These are phyloP conservation scores for Phytopythium ostracodes DNA, from an alignment of 352 stramenopile species.

Conservation along the genomic window DNA sequence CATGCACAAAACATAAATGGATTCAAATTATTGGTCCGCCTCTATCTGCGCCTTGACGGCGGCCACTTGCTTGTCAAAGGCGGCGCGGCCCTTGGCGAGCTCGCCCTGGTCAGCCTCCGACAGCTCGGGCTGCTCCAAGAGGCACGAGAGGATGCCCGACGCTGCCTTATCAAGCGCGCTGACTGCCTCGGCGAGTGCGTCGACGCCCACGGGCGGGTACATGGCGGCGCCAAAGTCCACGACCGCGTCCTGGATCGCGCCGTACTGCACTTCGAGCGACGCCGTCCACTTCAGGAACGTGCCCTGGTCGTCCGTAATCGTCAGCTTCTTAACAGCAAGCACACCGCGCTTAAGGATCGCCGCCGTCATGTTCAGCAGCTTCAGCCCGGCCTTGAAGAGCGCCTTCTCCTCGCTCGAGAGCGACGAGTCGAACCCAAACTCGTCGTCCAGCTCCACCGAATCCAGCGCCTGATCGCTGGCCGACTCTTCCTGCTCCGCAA, in stretches of 20 bases:
- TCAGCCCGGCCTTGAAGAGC: constrained; percentile 62
- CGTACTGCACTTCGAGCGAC: constrained; percentile 59
- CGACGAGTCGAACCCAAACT: constrained; percentile 74
- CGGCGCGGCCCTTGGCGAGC: constrained; percentile 35
- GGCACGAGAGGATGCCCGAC: constrained; percentile 34
- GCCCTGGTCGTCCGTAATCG: constrained; percentile 49
- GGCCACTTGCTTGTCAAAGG: constrained; percentile 53
- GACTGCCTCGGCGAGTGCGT: constrained; percentile 46
- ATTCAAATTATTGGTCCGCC: constrained; percentile 25
- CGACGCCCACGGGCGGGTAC: constrained; percentile 67
- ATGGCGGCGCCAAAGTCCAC: constrained; percentile 82
- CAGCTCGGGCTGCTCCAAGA: constrained; percentile 53
- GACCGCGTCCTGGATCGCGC: constrained; percentile 51
- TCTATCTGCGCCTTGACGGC: constrained; percentile 60
- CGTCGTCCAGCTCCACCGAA: constrained; percentile 64
- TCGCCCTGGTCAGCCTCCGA: constrained; percentile 28
- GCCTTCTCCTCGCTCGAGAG: constrained; percentile 61
- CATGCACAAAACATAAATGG: background rate
- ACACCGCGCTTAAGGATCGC: constrained; percentile 80
- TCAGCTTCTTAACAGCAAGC: constrained; percentile 72
- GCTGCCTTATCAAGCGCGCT: constrained; percentile 26
- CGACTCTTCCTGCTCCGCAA: constrained; percentile 44
- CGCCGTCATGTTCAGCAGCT: constrained; percentile 68
- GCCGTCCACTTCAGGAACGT: constrained; percentile 72
- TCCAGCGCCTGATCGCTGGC: constrained; percentile 21